Percentiles rank a stretch among this genome's conserved stretches.
Conservation (phyloP, 257 asterid species). For the Plantago elongata region DNA sequence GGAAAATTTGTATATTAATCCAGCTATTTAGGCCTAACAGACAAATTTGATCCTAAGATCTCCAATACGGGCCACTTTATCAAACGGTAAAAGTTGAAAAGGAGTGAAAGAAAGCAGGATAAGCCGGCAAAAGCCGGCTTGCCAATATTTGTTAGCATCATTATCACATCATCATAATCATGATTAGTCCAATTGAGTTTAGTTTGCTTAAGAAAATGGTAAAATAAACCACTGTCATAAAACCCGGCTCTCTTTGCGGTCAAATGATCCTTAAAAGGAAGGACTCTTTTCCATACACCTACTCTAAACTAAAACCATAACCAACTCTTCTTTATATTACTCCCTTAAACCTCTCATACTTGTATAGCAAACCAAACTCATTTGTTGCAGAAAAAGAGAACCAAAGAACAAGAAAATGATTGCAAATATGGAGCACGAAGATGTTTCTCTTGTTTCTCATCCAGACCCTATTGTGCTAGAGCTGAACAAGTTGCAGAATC, state of each 20-base stretch:
- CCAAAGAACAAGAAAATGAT: constrained; percentile 17
- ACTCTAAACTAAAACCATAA: constrained; percentile 18
- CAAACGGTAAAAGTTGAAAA: constrained; percentile 19
- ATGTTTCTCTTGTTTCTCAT: constrained; percentile 37
- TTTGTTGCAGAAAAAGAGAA: neutral
- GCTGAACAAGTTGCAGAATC: constrained; percentile 66
- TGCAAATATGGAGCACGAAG: constrained; percentile 45
- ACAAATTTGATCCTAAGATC: no score
- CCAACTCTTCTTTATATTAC: constrained; percentile 29
- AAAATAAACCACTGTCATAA: constrained; percentile 21
- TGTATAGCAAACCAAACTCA: neutral
- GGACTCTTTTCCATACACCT: constrained; percentile 21
- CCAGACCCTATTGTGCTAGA: constrained; percentile 72
- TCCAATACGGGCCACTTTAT: neutral
- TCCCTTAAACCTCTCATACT: constrained; percentile 26
- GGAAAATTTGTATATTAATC: no score
- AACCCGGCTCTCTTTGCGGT: constrained; percentile 45
- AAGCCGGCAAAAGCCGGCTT: constrained; percentile 37
- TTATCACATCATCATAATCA: no score
- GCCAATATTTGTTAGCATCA: constrained; percentile 32
- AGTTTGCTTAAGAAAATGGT: constrained; percentile 55
- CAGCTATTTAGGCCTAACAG: no score
- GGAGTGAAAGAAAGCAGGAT: constrained; percentile 18
- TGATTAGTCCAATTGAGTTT: neutral
- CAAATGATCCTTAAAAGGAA: constrained; percentile 48